These are phyloP conservation scores for Paramecium tetraurelia DNA, from an alignment of 73 alveolate species.

Conservation along the genomic window DNA sequence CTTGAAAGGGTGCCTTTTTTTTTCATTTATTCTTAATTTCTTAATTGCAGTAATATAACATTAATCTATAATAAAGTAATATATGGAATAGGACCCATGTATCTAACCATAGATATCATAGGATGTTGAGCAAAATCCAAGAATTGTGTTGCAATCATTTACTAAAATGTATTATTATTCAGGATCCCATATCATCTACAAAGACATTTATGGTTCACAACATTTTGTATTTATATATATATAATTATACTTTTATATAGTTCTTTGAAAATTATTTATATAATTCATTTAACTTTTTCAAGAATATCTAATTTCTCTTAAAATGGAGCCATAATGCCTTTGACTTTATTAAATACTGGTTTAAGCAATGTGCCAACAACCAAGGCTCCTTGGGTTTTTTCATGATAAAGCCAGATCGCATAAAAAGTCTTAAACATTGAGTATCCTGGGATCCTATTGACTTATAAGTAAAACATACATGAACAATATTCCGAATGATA, in stretches of 20 bases:
- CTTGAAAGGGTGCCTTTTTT: background rate
- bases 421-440: background rate
- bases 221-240: background rate
- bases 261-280: background rate
- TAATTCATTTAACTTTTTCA: background rate
- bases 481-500: background rate
- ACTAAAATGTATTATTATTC: background rate
- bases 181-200: background rate
- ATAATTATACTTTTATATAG: background rate
- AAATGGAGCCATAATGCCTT: background rate
- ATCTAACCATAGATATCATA: background rate
- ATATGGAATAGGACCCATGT: background rate
- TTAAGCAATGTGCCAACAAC: background rate
- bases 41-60: background rate
- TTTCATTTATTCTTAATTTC: background rate
- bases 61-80: background rate
- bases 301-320: background rate
- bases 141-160: background rate
- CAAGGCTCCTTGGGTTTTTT: background rate
- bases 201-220: background rate
- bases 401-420: background rate
- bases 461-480: background rate
- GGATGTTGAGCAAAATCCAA: background rate
- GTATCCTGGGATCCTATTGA: slow-evolving; percentile 3
- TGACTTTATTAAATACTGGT: background rate